Evolutionary conservation across 352 stramenopile species (phyloP).

Genomic region (Pythium aquatile): DNA sequence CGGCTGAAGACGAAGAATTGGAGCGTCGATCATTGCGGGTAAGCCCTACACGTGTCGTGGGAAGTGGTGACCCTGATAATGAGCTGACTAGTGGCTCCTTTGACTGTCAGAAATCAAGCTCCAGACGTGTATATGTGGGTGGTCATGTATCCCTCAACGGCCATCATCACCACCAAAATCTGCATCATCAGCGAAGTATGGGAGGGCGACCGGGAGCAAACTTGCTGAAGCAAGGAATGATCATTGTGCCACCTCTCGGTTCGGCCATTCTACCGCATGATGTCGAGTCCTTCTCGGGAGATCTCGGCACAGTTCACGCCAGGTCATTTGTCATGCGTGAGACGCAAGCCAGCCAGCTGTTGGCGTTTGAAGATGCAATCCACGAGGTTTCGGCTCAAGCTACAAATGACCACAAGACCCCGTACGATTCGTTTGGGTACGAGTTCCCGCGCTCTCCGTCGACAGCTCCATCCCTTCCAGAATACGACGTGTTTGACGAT

Average conservation of each 20-base stretch:
- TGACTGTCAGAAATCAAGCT: conserved; percentile 6
- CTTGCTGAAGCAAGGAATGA: conserved; percentile 34
- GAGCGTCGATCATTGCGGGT: conserved; percentile 5
- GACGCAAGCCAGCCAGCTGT: neutral
- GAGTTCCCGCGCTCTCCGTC: conserved; percentile 20
- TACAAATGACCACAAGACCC: conserved; percentile 4
- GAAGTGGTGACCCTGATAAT: too few relatives aligned
- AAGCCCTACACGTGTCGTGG: neutral
- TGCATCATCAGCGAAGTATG: conserved; percentile 9
- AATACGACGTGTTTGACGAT: conserved; percentile 26
- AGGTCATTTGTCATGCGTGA: conserved; percentile 11
- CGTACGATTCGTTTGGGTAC: conserved; percentile 22
- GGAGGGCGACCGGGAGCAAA: conserved; percentile 7
- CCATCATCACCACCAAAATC: conserved; percentile 16
- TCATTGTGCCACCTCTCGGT: conserved; percentile 36
- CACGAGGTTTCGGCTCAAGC: conserved; percentile 5
- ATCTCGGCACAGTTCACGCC: neutral
- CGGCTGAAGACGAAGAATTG: conserved; percentile 24
- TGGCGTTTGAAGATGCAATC: conserved; percentile 1
- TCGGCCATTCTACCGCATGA: conserved; percentile 30
- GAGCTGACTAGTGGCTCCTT: neutral
- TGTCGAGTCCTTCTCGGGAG: conserved; percentile 1
- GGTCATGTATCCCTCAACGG: conserved; percentile 14
- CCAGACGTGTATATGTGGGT: conserved; percentile 17
- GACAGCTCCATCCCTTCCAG: conserved; percentile 1